These are phyloP conservation scores for Zygnema circumcarinatum DNA, from an alignment of 139 green algal genomes.

Conservation along the genomic window DNA sequence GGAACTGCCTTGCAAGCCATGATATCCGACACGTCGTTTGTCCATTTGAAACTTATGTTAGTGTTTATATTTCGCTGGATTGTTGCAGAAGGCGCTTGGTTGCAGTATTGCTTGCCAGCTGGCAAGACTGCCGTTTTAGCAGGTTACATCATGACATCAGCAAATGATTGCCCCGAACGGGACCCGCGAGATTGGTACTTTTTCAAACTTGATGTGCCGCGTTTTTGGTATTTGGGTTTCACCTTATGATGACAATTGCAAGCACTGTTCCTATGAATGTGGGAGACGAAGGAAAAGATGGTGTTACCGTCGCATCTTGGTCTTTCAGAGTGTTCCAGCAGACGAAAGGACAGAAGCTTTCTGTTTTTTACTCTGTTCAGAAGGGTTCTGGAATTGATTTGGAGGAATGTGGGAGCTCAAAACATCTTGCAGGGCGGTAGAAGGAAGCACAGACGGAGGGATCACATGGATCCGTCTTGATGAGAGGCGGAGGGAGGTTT, in stretches of 20 bases:
- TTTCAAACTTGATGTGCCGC: neutral
- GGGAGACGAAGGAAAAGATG: neutral
- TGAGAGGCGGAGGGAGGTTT: neutral
- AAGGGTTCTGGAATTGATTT: too few species aligned
- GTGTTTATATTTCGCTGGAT: too few species aligned
- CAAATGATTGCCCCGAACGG: conserved; percentile 24
- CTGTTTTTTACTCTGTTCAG: neutral
- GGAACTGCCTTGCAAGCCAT: too few species aligned
- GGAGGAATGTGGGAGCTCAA: too few species aligned
- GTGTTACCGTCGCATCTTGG: neutral
- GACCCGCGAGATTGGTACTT: conserved; percentile 11
- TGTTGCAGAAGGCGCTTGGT: conserved; percentile 1
- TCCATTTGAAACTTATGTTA: too few species aligned
- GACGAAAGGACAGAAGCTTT: neutral
- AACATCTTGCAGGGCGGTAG: neutral
- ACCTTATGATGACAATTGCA: neutral
- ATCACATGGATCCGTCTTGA: neutral
- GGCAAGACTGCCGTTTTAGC: conserved; percentile 14
- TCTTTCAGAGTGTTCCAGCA: neutral
- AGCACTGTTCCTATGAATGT: neutral
- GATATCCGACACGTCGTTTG: too few species aligned
- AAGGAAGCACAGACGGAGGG: neutral
- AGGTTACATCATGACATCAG: conserved; percentile 14
- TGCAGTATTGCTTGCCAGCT: neutral
- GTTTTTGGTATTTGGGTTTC: neutral